Base-by-base conservation (phyloP, 805 yeast species). In the Candida nonsorbophila region DNA sequence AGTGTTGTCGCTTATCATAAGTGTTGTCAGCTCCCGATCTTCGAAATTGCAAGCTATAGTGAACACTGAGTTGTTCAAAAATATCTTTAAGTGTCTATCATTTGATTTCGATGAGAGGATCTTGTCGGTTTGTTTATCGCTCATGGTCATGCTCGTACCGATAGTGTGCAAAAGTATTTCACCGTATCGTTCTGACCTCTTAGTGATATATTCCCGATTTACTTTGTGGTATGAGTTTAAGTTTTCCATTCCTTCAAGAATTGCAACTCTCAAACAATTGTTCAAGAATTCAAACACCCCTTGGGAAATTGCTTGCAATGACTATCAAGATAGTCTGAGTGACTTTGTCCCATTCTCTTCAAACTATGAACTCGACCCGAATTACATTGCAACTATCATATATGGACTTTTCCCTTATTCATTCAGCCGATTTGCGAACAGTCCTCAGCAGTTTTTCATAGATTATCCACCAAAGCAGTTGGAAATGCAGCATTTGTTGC, bases 341-440 rank as follows among this genome's bases (percentile, higher is more conserved):
- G n/a, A n/a, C n/a, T n/a, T n/a, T n/a, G n/a, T n/a, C n/a, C 26
- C 24, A 6, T 19, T 20, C 9, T 30, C 23, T 11, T 16, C 11
- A 7, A 8, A 5, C 20, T 4, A 7, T 6, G 11, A 17, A 22
- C 10, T 12, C 22, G 49, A 58, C 28, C 36, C 54, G 24, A 49
- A 47, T 27, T 53, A 64, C 24, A 44, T 74, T n/a, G 64, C 63
- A 29, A 64, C 74, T 1, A 49, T 74, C 15, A 44, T 78, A 1
- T 79, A 79, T 38, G 84, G 80, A 0, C 45, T 77, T 8, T 78
- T 64, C 35, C 84, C 84, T 0, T 45, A 62, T 14, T 71, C 71
- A 36, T 51, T 76, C 4, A 41, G 65, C 14, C 39, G 46, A 5
- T 77, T 72, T 41, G 38, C 66, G 12, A 53, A 60, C 13, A 47